phyloP scores from a whole-genome alignment of 148 eudicot species.

The Agrostemma githago region DNA sequence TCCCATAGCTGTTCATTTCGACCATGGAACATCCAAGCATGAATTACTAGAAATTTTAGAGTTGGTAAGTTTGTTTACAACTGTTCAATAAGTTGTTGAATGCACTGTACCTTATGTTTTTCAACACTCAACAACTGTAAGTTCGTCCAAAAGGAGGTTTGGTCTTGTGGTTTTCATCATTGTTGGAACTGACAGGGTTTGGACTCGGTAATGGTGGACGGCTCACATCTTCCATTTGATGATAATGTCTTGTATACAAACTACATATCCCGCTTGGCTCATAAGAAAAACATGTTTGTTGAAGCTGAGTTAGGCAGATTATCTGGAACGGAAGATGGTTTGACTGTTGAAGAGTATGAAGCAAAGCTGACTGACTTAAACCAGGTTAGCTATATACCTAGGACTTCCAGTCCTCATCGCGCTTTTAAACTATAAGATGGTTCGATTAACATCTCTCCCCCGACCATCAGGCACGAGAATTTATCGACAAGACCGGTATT shows the following conservation, averaged over 20 bases:
- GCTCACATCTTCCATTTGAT: constrained; percentile 82
- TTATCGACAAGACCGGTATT: constrained; percentile 72
- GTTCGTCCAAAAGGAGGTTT: not conserved
- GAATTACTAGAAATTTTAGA: constrained; percentile 78
- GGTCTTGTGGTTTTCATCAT: not conserved
- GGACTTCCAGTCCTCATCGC: not conserved
- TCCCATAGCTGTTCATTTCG: constrained; percentile 90
- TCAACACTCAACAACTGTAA: not conserved
- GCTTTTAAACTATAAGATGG: not conserved
- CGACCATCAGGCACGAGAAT: constrained; percentile 72
- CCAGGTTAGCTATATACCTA: constrained; percentile 43
- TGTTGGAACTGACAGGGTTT: constrained; percentile 48
- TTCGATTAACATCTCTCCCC: constrained; percentile 3
- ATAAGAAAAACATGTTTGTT: constrained; percentile 54
- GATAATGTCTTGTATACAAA: constrained; percentile 78
- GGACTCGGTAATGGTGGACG: constrained; percentile 95
- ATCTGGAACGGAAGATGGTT: constrained; percentile 92
- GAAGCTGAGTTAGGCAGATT: constrained; percentile 99
- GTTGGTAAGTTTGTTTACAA: constrained; percentile 46
- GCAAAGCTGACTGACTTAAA: constrained; percentile 72
- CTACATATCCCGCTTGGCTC: constrained; percentile 65
- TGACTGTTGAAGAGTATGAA: constrained; percentile 89
- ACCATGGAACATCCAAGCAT: constrained; percentile 87
- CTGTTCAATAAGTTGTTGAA: not conserved
- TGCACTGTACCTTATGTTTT: not conserved